phyloP scores from a whole-genome alignment of 2,329 filamentous ascomycete genomes.

The Hawksworthiomyces lignivorus region DNA sequence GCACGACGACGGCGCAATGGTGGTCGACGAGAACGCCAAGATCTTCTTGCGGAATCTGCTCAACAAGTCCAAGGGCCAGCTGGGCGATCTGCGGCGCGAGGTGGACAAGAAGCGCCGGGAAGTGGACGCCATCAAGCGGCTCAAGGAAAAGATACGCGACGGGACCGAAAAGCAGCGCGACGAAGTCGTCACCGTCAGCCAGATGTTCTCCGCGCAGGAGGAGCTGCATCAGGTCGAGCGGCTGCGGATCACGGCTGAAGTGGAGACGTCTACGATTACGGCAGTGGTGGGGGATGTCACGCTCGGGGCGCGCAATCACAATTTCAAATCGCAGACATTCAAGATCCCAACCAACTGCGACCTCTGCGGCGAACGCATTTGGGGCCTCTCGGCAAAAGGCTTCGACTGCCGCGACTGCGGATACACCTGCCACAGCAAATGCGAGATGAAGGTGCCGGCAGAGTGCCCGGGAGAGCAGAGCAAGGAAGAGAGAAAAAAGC shows the following conservation, averaged over 20 bases:
- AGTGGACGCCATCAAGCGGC: slow-evolving; percentile 66
- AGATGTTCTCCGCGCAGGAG: slow-evolving; percentile 80
- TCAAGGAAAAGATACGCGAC: slow-evolving; percentile 69
- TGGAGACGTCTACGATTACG: slow-evolving; percentile 91
- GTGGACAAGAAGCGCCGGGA: slow-evolving; percentile 81
- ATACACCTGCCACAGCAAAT: slow-evolving; percentile 97
- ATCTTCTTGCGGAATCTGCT: slow-evolving; percentile 87
- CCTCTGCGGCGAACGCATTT: slow-evolving; percentile 90
- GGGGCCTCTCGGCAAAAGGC: slow-evolving; percentile 93
- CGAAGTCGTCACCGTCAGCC: slow-evolving; percentile 74
- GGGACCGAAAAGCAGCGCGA: slow-evolving; percentile 76
- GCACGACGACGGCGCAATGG: slow-evolving; percentile 86
- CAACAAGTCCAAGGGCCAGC: slow-evolving; percentile 77
- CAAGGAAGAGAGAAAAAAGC: slow-evolving; percentile 92
- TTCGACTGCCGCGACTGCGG: slow-evolving; percentile 95
- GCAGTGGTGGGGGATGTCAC: slow-evolving; percentile 85
- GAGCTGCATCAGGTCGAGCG: slow-evolving; percentile 77
- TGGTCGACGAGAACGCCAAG: slow-evolving; percentile 79
- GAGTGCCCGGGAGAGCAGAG: slow-evolving; percentile 89
- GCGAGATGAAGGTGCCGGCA: slow-evolving; percentile 96
- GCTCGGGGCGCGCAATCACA: slow-evolving; percentile 86
- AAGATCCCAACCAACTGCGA: slow-evolving; percentile 99
- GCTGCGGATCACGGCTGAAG: slow-evolving; percentile 77
- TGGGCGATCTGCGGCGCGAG: slow-evolving; percentile 73
- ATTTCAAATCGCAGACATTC: slow-evolving; percentile 98